phyloP scores from a whole-genome alignment of 2,329 filamentous ascomycete genomes.

The Nothophaeocryptopus gaeumannii region DNA sequence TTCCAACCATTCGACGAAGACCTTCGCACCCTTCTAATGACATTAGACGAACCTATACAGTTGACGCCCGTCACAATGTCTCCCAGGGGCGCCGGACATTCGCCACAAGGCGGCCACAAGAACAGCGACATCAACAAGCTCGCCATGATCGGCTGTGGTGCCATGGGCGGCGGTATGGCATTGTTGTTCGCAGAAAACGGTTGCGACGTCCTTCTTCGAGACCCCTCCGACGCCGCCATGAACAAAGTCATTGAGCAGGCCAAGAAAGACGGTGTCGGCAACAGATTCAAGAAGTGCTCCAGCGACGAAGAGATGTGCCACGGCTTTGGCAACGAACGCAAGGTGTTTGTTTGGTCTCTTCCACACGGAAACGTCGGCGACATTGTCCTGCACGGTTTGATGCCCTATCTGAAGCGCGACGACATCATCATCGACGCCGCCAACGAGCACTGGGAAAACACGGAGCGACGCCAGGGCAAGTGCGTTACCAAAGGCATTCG shows the following conservation, averaged over 20 bases:
- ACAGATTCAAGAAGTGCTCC: conserved; percentile 40
- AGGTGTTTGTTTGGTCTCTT: conserved; percentile 34
- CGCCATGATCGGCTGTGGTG: conserved; percentile 57
- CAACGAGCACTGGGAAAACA: conserved; percentile 66
- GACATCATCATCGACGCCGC: conserved; percentile 68
- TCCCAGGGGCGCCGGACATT: no score
- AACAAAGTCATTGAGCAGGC: conserved; percentile 43
- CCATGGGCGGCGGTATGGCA: conserved; percentile 60
- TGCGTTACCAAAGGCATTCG: conserved; percentile 57
- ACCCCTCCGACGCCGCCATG: conserved; percentile 52
- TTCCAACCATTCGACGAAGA: no score
- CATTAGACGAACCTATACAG: no score
- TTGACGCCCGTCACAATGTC: no score
- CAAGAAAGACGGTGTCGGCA: conserved; percentile 39
- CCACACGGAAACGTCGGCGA: conserved; percentile 46
- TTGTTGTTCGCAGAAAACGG: conserved; percentile 58
- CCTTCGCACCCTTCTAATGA: no score
- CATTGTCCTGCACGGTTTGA: conserved; percentile 46
- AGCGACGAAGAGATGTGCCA: conserved; percentile 53
- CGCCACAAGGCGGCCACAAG: conserved; percentile 1
- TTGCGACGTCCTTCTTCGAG: conserved; percentile 54
- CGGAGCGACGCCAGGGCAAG: conserved; percentile 58
- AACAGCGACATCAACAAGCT: conserved; percentile 40
- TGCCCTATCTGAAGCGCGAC: conserved; percentile 53
- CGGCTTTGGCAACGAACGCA: conserved; percentile 32